These are phyloP conservation scores for Mortierella claussenii DNA, from an alignment of 192 early-diverging fungal genomes.

Conservation along the genomic window DNA sequence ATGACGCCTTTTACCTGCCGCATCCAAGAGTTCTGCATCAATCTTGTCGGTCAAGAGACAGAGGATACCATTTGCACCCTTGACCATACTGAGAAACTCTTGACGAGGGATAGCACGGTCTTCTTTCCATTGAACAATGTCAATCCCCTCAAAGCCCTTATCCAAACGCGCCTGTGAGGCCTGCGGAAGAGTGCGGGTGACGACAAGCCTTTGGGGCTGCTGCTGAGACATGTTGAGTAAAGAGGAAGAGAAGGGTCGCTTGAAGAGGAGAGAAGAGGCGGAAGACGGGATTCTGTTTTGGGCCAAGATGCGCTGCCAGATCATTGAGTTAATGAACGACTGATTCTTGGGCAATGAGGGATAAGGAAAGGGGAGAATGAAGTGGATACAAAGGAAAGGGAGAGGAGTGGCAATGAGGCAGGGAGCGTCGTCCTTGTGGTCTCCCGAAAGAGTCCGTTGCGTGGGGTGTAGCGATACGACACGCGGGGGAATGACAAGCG, in stretches of 20 bases:
- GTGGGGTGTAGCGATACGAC: too few species aligned
- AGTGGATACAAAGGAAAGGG: too few species aligned
- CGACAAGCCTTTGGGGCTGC: slow-evolving; percentile 49
- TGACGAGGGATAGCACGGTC: slow-evolving; percentile 58
- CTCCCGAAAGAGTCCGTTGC: too few species aligned
- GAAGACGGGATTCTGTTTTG: slow-evolving; percentile 3
- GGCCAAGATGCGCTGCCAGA: slow-evolving; percentile 3
- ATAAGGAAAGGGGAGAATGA: neutral
- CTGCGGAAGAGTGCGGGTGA: slow-evolving; percentile 62
- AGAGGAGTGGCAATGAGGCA: too few species aligned
- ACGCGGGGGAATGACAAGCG: too few species aligned
- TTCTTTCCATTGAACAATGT: slow-evolving; percentile 68
- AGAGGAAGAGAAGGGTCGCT: slow-evolving; percentile 20
- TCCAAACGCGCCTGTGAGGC: slow-evolving; percentile 62
- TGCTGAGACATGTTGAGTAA: slow-evolving; percentile 18
- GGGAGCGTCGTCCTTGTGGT: too few species aligned
- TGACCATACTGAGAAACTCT: slow-evolving; percentile 57
- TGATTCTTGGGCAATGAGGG: too few species aligned
- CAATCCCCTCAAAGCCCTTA: slow-evolving; percentile 51
- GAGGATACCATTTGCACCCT: slow-evolving; percentile 69
- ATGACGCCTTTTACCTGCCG: slow-evolving; percentile 58
- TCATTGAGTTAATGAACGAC: too few species aligned
- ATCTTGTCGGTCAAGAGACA: slow-evolving; percentile 81
- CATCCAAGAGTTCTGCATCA: slow-evolving; percentile 72
- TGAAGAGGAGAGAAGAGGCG: slow-evolving; percentile 2